These are phyloP conservation scores for Chaetomiaceae sp. DNA, from an alignment of 2,329 filamentous ascomycete genomes.

Conservation along the genomic window DNA sequence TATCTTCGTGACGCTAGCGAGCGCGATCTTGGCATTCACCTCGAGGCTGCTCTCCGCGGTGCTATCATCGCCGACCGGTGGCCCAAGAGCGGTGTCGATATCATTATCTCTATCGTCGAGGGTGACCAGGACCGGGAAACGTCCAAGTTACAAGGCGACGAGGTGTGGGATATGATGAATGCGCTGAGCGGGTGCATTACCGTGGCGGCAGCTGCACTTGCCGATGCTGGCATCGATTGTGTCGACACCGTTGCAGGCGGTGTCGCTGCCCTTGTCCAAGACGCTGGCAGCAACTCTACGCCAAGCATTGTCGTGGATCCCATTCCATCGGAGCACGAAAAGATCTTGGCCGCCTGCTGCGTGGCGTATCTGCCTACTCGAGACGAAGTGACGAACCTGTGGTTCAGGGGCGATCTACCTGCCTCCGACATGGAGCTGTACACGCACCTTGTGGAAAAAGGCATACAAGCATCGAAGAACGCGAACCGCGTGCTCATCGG, in stretches of 20 bases:
- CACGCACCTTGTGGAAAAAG: slow-evolving; percentile 39
- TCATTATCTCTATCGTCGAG: slow-evolving; percentile 88
- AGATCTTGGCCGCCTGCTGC: slow-evolving; percentile 77
- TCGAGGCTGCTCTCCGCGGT: slow-evolving; percentile 85
- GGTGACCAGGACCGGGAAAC: slow-evolving; percentile 73
- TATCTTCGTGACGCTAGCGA: slow-evolving; percentile 84
- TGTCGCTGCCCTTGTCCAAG: slow-evolving; percentile 71
- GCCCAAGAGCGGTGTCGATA: slow-evolving; percentile 98
- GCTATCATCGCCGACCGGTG: slow-evolving; percentile 90
- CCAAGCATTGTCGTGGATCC: slow-evolving; percentile 69
- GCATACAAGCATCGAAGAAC: slow-evolving; percentile 39
- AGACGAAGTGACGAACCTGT: slow-evolving; percentile 91
- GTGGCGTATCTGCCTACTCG: slow-evolving; percentile 82
- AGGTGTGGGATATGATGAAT: slow-evolving; percentile 85
- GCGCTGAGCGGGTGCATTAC: slow-evolving; percentile 89
- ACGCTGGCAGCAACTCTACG: slow-evolving; percentile 29
- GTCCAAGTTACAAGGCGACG: slow-evolving; percentile 47
- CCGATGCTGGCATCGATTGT: slow-evolving; percentile 93
- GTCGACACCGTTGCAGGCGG: slow-evolving; percentile 87
- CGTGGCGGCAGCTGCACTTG: slow-evolving; percentile 85
- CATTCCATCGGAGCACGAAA: slow-evolving; percentile 71
- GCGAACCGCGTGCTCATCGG: slow-evolving; percentile 41
- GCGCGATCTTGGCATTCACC: slow-evolving; percentile 81
- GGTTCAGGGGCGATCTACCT: slow-evolving; percentile 72
- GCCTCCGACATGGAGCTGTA: slow-evolving; percentile 40